A percentile compares a stretch with the other conserved stretches of the same genome.
Evolutionary conservation across 225 moss, liverwort and hornwort species (phyloP).

Genomic region (Marchantia paleacea): DNA sequence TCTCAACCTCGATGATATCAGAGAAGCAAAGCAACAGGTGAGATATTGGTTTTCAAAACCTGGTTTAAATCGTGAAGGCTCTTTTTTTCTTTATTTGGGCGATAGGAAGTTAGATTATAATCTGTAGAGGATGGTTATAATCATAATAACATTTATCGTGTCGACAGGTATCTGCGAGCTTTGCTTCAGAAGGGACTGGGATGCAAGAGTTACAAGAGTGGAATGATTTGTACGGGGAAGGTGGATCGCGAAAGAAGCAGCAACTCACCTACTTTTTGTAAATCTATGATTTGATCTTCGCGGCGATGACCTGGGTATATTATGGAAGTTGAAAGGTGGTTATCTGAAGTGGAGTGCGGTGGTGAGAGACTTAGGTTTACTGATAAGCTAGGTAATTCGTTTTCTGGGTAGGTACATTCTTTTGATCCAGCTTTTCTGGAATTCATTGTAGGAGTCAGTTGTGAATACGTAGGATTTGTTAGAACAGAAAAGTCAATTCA

Average conservation of each 20-base stretch:
- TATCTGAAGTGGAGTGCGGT: neutral
- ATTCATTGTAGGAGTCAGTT: constrained; percentile 22
- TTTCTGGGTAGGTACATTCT: constrained; percentile 28
- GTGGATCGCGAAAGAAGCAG: constrained; percentile 56
- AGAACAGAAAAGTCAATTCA: constrained; percentile 7
- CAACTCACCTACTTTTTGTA: constrained; percentile 56
- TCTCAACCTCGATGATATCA: constrained; percentile 43
- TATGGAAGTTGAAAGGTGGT: neutral
- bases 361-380: constrained; percentile 3
- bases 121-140: neutral
- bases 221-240: constrained; percentile 54
- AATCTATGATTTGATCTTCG: constrained; percentile 23
- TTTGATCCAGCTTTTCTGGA: constrained; percentile 30
- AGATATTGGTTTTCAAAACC: neutral
- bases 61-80: neutral
- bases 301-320: neutral
- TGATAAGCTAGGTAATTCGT: constrained; percentile 18
- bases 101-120: neutral
- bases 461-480: constrained; percentile 33
- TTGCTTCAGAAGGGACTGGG: constrained; percentile 44
- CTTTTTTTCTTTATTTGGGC: too few species aligned
- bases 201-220: constrained; percentile 57
- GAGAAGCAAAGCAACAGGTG: constrained; percentile 53
- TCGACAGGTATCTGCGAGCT: constrained; percentile 55
- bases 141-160: neutral